These are phyloP conservation scores for Amylostereum areolatum DNA, from an alignment of 1,284 basidiomycete species.

Conservation along the genomic window DNA sequence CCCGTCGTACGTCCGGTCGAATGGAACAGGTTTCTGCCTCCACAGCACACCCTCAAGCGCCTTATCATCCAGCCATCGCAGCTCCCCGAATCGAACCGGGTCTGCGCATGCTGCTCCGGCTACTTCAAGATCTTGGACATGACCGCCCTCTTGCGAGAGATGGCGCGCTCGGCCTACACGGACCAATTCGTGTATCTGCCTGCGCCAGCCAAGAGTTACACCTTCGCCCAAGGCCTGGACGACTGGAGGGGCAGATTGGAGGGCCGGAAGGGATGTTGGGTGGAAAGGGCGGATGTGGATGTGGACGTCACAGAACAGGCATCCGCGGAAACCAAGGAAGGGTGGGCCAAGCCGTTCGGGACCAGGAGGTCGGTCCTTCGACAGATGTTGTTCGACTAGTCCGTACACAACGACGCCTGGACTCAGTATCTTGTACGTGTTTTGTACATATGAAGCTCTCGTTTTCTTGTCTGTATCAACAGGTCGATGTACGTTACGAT, in stretches of 20 bases:
- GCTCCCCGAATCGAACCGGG: conserved; percentile 16
- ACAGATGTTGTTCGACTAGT: no score
- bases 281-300: conserved; percentile 1
- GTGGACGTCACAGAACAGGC: no score
- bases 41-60: conserved; percentile 7
- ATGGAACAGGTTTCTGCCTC: conserved; percentile 19
- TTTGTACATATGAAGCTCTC: no score
- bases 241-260: conserved; percentile 19
- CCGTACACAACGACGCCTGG: no score
- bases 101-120: conserved; percentile 24
- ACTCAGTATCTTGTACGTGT: no score
- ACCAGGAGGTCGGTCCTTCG: no score
- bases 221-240: conserved; percentile 14
- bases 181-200: conserved; percentile 10
- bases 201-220: conserved; percentile 13
- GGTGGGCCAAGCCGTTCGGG: no score
- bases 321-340: no score
- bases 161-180: conserved; percentile 15
- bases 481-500: no score
- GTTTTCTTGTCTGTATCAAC: no score
- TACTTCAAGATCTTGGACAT: conserved; percentile 20
- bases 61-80: conserved; percentile 18
- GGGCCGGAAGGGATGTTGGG: conserved; percentile 18
- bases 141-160: conserved; percentile 19
- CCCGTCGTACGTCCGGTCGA: conserved; percentile 15